Percentiles rank a stretch among this genome's conserved stretches.
Evolutionary conservation across 2,329 filamentous ascomycete species (phyloP).

Genomic region (Balansia obtecta): DNA sequence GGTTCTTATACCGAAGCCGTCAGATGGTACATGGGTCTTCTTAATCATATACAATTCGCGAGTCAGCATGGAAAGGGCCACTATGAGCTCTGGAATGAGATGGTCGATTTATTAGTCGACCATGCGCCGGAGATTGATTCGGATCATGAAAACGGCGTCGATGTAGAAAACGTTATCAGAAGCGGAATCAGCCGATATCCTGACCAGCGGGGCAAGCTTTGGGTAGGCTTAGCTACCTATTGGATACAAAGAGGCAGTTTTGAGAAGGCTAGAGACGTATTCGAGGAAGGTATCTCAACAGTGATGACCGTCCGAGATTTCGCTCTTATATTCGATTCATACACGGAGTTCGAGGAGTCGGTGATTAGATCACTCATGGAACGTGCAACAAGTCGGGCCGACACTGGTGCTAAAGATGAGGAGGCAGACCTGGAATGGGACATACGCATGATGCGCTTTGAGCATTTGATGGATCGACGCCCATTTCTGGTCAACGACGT

Average conservation of each 20-base stretch:
- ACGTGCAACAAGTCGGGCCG: conserved; percentile 64
- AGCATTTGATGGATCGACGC: conserved; percentile 92
- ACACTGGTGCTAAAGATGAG: conserved; percentile 65
- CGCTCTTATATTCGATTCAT: conserved; percentile 90
- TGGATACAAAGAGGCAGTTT: conserved; percentile 92
- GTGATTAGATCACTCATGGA: conserved; percentile 90
- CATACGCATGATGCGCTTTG: conserved; percentile 94
- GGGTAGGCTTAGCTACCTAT: conserved; percentile 90
- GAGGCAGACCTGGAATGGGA: conserved; percentile 89
- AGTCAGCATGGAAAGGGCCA: conserved; percentile 92
- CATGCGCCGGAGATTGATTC: conserved; percentile 80
- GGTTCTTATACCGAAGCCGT: conserved; percentile 84
- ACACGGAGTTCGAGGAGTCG: conserved; percentile 93
- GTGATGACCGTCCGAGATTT: conserved; percentile 99
- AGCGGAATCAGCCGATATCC: conserved; percentile 85
- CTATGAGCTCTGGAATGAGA: conserved; percentile 95
- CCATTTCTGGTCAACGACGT: conserved; percentile 97
- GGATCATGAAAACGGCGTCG: conserved; percentile 67
- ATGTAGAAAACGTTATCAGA: conserved; percentile 83
- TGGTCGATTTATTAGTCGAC: conserved; percentile 87
- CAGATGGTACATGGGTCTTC: conserved; percentile 77
- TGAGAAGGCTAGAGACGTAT: conserved; percentile 82
- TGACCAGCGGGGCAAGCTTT: conserved; percentile 88
- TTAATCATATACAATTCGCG: conserved; percentile 81
- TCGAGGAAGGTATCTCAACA: conserved; percentile 91